A percentile compares a stretch with the other conserved stretches of the same genome.
Evolutionary conservation across 2,329 filamentous ascomycete species (phyloP).

Genomic region (Pestalotiopsis sp.): DNA sequence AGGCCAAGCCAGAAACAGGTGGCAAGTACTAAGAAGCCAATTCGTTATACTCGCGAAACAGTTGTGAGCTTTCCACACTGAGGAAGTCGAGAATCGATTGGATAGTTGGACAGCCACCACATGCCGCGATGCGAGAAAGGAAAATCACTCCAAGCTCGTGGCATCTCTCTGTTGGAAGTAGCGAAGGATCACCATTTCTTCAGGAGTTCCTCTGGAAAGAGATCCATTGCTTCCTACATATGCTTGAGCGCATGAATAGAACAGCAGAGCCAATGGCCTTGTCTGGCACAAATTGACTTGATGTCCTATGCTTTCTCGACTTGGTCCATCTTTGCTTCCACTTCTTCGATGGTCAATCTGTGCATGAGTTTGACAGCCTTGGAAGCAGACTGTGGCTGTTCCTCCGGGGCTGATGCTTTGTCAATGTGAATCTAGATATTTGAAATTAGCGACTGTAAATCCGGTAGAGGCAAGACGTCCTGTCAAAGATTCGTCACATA

Average conservation of each 20-base stretch:
- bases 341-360: constrained; percentile 68
- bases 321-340: constrained; percentile 70
- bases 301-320: constrained; percentile 35
- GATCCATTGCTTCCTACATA: too few relatives aligned
- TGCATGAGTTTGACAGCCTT: constrained; percentile 77
- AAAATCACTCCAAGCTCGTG: too few relatives aligned
- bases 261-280: not conserved
- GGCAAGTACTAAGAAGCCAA: constrained; percentile 42
- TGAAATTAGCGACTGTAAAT: not conserved
- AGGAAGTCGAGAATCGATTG: too few relatives aligned
- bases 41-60: not conserved
- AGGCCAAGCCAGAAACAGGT: constrained; percentile 36
- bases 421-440: constrained; percentile 61
- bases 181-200: too few relatives aligned
- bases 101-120: too few relatives aligned
- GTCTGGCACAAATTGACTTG: not conserved
- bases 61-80: not conserved
- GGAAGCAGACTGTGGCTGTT: constrained; percentile 56
- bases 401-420: constrained; percentile 53
- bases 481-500: constrained; percentile 40
- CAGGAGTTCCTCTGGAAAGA: too few relatives aligned
- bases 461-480: not conserved
- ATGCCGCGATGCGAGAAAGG: too few relatives aligned
- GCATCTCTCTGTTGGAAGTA: too few relatives aligned
- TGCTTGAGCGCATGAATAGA: too few relatives aligned